These are phyloP conservation scores for Bidens hawaiensis DNA, from an alignment of 140 eudicot species.

Conservation along the genomic window DNA sequence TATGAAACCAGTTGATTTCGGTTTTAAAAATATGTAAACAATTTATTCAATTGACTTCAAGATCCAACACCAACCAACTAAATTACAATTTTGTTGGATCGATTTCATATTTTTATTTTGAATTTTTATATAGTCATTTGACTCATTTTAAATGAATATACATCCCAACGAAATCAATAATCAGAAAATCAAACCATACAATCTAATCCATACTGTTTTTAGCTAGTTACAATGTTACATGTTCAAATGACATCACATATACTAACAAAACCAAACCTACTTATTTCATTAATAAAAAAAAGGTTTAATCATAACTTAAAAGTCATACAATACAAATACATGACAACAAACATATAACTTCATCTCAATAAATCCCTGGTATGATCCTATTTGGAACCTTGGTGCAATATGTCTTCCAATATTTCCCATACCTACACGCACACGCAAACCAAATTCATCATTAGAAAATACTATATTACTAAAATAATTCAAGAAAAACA, in stretches of 20 bases:
- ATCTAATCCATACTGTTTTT: neutral
- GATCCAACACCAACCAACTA: neutral
- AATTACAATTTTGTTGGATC: neutral
- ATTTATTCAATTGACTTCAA: neutral
- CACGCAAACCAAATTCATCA: neutral
- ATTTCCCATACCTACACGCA: slow-evolving; percentile 83
- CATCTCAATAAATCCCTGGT: slow-evolving; percentile 73
- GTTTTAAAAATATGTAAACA: no score
- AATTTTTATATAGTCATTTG: neutral
- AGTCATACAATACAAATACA: slow-evolving; percentile 18
- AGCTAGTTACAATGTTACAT: neutral
- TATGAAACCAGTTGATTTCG: no score
- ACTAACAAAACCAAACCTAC: slow-evolving; percentile 9
- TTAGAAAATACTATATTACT: neutral
- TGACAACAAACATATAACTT: slow-evolving; percentile 5
- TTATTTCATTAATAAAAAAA: neutral
- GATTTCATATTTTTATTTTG: neutral
- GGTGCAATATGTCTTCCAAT: slow-evolving; percentile 88
- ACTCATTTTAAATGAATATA: no score
- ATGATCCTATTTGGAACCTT: slow-evolving; percentile 89
- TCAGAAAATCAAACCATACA: neutral
- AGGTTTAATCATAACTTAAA: neutral
- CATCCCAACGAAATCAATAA: neutral
- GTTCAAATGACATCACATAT: neutral
- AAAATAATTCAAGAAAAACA: neutral